Conservation (phyloP, 202 grass and related monocot genomes). For the Zizania palustris region DNA sequence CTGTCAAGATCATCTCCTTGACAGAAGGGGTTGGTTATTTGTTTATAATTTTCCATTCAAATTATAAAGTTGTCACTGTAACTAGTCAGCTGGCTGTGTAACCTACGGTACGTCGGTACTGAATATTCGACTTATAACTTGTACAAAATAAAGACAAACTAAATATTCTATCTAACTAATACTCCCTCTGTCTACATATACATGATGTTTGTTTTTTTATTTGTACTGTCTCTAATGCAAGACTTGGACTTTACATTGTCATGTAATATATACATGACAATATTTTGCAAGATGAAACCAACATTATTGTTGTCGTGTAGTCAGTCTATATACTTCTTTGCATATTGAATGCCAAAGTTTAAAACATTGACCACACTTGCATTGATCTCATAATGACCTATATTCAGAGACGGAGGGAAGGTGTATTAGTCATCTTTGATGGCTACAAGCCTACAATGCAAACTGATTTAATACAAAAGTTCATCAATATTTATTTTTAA, state of each 20-base stretch:
- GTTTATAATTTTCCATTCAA: constrained; percentile 31
- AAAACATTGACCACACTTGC: neutral
- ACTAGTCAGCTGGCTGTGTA: neutral
- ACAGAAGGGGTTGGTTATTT: constrained; percentile 81
- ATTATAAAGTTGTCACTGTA: neutral
- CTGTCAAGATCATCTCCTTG: constrained; percentile 97
- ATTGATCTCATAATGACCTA: neutral
- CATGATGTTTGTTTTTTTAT: neutral
- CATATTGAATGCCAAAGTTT: neutral
- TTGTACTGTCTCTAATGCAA: neutral
- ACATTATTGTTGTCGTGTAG: neutral
- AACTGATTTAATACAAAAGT: neutral
- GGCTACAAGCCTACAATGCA: constrained; percentile 8
- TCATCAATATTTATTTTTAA: neutral
- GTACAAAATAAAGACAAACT: constrained; percentile 12
- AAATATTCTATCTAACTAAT: constrained; percentile 1
- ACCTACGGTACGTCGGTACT: too few species aligned
- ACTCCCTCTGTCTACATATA: neutral
- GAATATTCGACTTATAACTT: constrained; percentile 9
- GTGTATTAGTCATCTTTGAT: neutral
- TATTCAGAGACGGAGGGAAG: neutral
- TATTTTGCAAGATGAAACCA: neutral
- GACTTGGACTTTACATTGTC: neutral
- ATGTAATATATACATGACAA: neutral
- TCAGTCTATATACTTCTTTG: neutral